Evolutionary conservation across 2,329 filamentous ascomycete species (phyloP), one percentile per base, ranked within the genome.

Genomic region (Alternaria infectoria): DNA sequence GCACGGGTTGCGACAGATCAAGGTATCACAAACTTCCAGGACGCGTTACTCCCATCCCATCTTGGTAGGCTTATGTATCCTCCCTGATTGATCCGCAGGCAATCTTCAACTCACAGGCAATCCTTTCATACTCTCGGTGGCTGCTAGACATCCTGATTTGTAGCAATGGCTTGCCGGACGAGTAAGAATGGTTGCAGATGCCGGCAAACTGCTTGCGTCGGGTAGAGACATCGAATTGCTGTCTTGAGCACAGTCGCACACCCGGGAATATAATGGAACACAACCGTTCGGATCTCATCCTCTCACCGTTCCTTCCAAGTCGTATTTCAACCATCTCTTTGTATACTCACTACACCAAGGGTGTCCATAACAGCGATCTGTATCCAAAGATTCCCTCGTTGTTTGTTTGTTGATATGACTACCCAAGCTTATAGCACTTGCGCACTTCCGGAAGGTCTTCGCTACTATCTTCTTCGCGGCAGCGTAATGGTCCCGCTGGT

Each of bases 401-500:
- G 4, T n/a, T 19, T n/a, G 17, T 10, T 51, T 13, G 28, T 12
- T 2, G 5, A 9, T 36, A 73, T 74, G 67, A n/a, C 59, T 13
- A 19, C 36, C 19, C 36, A 56, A 15, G 1, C 17, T 23, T 32
- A 47, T 9, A 23, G 10, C 1, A 26, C 55, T 12, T 62, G 58
- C 45, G 44, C 55, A 5, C 26, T 72, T 8, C 65, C 66, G 0
- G 58, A 71, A 19, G 63, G 69, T 6, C 65, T 77, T 25, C 69
- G 72, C 13, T 81, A 77, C 69, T 82, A 80, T 68, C 77, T 84
- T 57, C 70, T 79, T 51, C 80, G 81, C 5, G 58, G 64, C 28
- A 75, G 77, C 12, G 61, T 67, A 9, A 70, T 80, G 54, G 76
- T 83, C 0, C 81, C 82, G 6, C 70, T 84, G 5, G 71, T 83